Evolutionary conservation across 192 early-diverging fungal species (phyloP).

Genomic region (Entophlyctis helioformis): DNA sequence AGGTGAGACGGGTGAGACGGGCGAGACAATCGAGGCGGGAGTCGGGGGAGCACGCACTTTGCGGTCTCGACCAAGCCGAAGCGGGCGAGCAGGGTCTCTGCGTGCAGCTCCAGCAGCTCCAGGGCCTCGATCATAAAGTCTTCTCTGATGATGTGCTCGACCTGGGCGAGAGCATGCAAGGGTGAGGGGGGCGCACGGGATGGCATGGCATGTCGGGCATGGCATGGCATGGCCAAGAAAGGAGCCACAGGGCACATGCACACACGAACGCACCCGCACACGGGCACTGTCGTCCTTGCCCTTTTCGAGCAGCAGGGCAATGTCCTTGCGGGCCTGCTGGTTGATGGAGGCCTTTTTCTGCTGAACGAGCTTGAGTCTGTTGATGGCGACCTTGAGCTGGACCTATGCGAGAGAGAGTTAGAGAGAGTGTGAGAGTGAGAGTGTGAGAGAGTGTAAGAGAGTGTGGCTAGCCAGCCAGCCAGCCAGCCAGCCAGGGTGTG

Average conservation of each 20-base stretch:
- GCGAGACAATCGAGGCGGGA: too few relatives aligned
- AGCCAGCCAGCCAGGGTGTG: too few relatives aligned
- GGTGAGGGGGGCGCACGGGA: neutral
- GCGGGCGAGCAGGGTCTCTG: slow-evolving; percentile 75
- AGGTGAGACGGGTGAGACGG: too few relatives aligned
- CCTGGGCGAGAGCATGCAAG: slow-evolving; percentile 7
- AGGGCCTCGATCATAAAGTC: slow-evolving; percentile 87
- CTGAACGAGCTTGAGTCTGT: slow-evolving; percentile 78
- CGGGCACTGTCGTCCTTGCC: slow-evolving; percentile 80
- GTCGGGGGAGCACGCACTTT: too few relatives aligned
- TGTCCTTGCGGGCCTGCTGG: slow-evolving; percentile 65
- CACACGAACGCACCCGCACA: slow-evolving; percentile 63
- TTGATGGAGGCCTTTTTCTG: slow-evolving; percentile 72
- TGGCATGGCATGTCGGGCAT: too few relatives aligned
- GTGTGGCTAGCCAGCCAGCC: too few relatives aligned
- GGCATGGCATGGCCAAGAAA: neutral
- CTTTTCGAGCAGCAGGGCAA: slow-evolving; percentile 64
- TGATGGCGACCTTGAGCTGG: slow-evolving; percentile 77
- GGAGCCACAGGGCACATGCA: neutral
- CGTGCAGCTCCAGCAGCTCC: slow-evolving; percentile 87
- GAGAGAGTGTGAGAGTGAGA: too few relatives aligned
- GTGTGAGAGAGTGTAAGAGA: too few relatives aligned
- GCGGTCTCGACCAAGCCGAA: slow-evolving; percentile 78
- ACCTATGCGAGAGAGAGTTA: slow-evolving; percentile 33
- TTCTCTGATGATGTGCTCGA: slow-evolving; percentile 88